Base-by-base conservation (phyloP, 2,329 filamentous ascomycete species). In the Dactylellina cionopaga region DNA sequence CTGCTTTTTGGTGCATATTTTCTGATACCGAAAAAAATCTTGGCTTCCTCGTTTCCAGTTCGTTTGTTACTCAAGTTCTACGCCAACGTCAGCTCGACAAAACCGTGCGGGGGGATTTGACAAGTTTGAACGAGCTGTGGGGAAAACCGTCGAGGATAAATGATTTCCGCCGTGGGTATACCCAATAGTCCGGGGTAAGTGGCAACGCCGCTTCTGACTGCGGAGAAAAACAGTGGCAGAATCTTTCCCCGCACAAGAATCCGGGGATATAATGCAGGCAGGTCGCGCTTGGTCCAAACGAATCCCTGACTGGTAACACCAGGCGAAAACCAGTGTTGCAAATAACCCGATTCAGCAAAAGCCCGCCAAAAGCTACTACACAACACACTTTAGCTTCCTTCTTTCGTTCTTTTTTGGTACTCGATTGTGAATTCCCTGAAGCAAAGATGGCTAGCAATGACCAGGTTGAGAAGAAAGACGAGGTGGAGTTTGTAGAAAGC, bases 361-460 rank as follows among this genome's bases (percentile, higher is more conserved):
- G 19, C 35, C 54, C 13, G 25, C 24, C 29, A 62, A 22, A 43
- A 55, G 47, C 49, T 43, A 65, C 60, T 43, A 47, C 60, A 43
- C 51, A 52, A 52, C 60, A 65, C 60, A 3, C 47, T 54, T 39
- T 52, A 52, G 44, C 47, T 44, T 25, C 15, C 43, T 64, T 55
- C 47, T 39, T 55, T 27, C 9, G 33, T n/a, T 17, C 33, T 55
- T 43, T 56, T 47, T 49, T 56, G 7, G n/a, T 3, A n/a, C 17
- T 56, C n/a, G 39, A 13, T 41, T 25, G 11, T 11, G 5, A 27
- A n/a, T 47, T 29, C 2, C 13, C 47, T 39, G n/a, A n/a, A n/a
- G 33, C 27, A 47, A 64, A 60, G 10, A 74, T 74, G 71, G 46
- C 46, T 51, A 66, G 29, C 11, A 55, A 55, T 22, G 60, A 44